phyloP scores from a whole-genome alignment of 345 rosid genomes.

The Gossypium thurberi region DNA sequence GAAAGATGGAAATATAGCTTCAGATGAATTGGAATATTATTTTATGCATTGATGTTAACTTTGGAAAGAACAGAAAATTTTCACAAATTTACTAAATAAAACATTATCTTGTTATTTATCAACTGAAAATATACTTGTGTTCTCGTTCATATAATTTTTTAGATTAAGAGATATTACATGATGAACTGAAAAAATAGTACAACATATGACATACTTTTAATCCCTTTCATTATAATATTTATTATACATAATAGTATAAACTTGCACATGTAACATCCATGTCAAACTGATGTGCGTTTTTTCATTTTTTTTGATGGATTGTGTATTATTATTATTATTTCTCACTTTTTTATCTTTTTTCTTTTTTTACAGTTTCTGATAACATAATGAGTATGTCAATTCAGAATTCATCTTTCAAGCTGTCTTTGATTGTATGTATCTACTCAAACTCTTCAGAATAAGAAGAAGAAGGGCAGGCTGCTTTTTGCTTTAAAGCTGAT shows the following conservation, averaged over 20 bases:
- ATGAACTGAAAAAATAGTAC: neutral
- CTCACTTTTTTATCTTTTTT: neutral
- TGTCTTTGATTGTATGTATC: slow-evolving; percentile 4
- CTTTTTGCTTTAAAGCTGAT: slow-evolving; percentile 12
- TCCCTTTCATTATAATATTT: neutral
- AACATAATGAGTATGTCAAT: neutral
- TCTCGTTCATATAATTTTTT: no score
- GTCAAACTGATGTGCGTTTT: neutral
- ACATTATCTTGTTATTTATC: neutral
- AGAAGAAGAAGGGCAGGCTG: neutral
- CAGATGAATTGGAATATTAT: neutral
- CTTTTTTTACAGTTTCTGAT: neutral
- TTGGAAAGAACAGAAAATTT: neutral
- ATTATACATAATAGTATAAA: no score
- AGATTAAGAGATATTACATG: neutral
- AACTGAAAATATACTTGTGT: neutral
- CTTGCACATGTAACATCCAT: slow-evolving; percentile 8
- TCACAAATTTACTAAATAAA: neutral
- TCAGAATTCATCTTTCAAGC: slow-evolving; percentile 8
- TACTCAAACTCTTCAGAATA: neutral
- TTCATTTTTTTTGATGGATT: neutral
- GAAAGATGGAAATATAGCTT: neutral
- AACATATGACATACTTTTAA: neutral
- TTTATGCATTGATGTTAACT: neutral
- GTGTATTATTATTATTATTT: neutral